These are phyloP conservation scores for Trichoderma afroharzianum DNA, from an alignment of 2,329 filamentous ascomycete genomes.

Conservation along the genomic window DNA sequence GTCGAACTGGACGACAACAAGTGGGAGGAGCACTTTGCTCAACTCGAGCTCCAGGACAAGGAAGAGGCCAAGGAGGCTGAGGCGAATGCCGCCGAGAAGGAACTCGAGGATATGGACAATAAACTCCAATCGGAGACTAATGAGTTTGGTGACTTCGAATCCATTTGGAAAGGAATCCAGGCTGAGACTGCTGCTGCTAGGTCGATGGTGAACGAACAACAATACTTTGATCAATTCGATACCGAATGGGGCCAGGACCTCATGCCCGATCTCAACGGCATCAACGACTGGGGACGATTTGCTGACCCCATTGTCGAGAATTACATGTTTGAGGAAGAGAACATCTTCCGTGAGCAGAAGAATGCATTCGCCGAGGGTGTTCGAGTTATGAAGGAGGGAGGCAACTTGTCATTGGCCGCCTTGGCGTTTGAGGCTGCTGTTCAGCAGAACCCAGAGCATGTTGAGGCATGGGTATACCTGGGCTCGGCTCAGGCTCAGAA, in stretches of 20 bases:
- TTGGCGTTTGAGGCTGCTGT: constrained; percentile 94
- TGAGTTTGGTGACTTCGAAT: constrained; percentile 84
- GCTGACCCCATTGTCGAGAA: constrained; percentile 77
- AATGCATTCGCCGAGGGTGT: constrained; percentile 93
- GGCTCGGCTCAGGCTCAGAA: constrained; percentile 95
- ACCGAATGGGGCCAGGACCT: constrained; percentile 68
- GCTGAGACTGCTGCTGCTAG: constrained; percentile 68
- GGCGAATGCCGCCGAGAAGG: constrained; percentile 69
- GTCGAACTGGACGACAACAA: constrained; percentile 90
- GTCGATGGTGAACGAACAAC: constrained; percentile 65
- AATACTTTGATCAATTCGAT: constrained; percentile 66
- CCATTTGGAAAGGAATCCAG: constrained; percentile 79
- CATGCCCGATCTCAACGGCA: constrained; percentile 55
- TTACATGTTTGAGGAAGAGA: constrained; percentile 94
- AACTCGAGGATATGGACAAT: constrained; percentile 82
- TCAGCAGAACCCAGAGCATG: constrained; percentile 81
- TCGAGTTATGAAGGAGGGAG: constrained; percentile 87
- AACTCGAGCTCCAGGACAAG: constrained; percentile 69
- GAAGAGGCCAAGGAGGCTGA: constrained; percentile 42
- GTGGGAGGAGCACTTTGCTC: constrained; percentile 95
- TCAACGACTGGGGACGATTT: constrained; percentile 62
- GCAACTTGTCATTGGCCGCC: constrained; percentile 88
- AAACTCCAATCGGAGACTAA: constrained; percentile 65
- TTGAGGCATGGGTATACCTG: constrained; percentile 90
- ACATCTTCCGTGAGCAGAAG: constrained; percentile 74